Evolutionary conservation across 1,284 basidiomycete species (phyloP), one percentile per base, ranked within the genome.

Genomic region (Cerrena zonata): DNA sequence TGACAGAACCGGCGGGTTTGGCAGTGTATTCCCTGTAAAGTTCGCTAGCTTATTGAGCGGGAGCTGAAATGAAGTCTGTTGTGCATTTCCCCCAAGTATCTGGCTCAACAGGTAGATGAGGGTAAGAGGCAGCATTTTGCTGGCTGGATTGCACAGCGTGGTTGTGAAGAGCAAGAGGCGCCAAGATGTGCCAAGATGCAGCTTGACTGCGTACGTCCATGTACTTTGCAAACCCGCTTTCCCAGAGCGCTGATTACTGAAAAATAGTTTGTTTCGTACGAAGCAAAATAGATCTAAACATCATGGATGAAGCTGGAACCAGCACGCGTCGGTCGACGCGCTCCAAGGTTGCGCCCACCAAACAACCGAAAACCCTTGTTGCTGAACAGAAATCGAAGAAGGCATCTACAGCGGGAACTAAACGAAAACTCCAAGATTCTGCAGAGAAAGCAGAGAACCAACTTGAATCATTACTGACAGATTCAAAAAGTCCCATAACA

Each of bases 401-500:
- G 13, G 34, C 19, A 4, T 5, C 41, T 23, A 13, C 4, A 19
- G 21, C 7, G 30, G 44, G 43, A 4, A 4, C 49, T 10, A 50
- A 50, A 27, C 49, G 49, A 10, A 50, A 50, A 21, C 23, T 43
- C 21, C n/a, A 21, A 23, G 43, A 45, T 5, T 38, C 42, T 21
- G 23, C 44, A 21, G 44, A 13, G 15, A 15, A 44, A 12, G 21
- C 48, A 11, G n/a, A 11, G 30, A 49, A 42, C 26, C 54, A 13
- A 50, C 56, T 48, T 51, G 59, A 62, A 10, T 43, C 59, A 39
- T 60, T 82, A 37, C 64, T 82, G 19, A 70, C 75, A 46, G 75
- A 69, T 59, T 61, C 76, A 2, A 77, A 75, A 61, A 82, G 80
- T 62, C 62, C 69, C 21, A 65, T 83, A 2, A 76, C 75, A 11